Percentiles rank a stretch among this genome's conserved stretches.
phyloP scores from a whole-genome alignment of 2,329 filamentous ascomycete genomes.

The Colletotrichum sp. region DNA sequence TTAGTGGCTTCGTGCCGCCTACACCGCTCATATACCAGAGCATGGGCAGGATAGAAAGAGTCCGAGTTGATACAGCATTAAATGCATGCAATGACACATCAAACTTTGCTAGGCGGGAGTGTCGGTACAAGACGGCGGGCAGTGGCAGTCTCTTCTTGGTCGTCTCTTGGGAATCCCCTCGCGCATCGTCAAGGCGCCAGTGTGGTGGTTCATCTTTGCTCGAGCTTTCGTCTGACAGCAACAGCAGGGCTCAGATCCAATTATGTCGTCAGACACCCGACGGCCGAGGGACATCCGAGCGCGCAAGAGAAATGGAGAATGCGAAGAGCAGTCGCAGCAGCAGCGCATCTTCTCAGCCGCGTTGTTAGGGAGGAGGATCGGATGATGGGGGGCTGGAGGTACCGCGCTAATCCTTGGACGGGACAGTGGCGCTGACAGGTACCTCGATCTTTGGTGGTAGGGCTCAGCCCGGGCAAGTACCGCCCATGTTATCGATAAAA shows the following conservation, averaged over 20 bases:
- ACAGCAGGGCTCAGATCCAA: background rate
- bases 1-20: slow-evolving; percentile 13
- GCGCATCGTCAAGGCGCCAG: background rate
- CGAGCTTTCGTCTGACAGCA: background rate
- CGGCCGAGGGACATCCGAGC: slow-evolving; percentile 9
- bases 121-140: background rate
- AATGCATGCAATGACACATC: slow-evolving; percentile 20
- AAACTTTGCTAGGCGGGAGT: background rate
- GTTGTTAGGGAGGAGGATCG: slow-evolving; percentile 6
- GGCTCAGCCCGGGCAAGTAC: background rate
- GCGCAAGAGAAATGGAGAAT: slow-evolving; percentile 4
- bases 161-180: background rate
- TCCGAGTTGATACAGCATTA: slow-evolving; percentile 16
- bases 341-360: slow-evolving; percentile 14
- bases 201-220: background rate
- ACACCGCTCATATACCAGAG: slow-evolving; percentile 18
- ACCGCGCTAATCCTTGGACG: background rate
- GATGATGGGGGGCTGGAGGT: slow-evolving; percentile 9
- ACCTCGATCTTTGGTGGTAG: background rate
- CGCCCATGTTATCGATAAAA: background rate
- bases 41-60: background rate
- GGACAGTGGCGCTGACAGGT: background rate
- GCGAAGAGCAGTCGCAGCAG: slow-evolving; percentile 2
- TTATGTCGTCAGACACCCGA: slow-evolving; percentile 12
- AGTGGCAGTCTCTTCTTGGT: background rate